phyloP scores from a whole-genome alignment of 2,329 filamentous ascomycete genomes.

The Hypoxylon sp. region DNA sequence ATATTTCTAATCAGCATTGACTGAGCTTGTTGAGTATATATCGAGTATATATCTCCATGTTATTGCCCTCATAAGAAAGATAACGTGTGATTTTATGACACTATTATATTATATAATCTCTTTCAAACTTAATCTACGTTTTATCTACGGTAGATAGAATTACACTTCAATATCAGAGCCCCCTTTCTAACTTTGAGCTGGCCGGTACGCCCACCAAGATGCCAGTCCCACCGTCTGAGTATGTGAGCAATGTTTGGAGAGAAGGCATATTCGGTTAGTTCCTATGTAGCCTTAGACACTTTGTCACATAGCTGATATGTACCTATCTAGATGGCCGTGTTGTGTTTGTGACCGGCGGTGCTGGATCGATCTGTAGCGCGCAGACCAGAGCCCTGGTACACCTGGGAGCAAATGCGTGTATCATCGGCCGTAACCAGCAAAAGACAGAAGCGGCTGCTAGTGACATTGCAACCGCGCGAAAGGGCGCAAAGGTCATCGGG shows the following conservation, averaged over 20 bases:
- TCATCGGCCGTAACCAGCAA: conserved; percentile 88
- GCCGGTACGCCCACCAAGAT: conserved; percentile 61
- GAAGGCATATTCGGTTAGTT: conserved; percentile 86
- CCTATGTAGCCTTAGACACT: neutral
- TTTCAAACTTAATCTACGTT: neutral
- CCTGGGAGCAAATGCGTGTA: conserved; percentile 93
- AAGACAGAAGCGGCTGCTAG: conserved; percentile 87
- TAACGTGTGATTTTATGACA: neutral
- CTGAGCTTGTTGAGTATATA: neutral
- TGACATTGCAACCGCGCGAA: conserved; percentile 84
- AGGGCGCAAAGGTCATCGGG: conserved; percentile 87
- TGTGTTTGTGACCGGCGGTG: conserved; percentile 94
- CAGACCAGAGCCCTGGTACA: conserved; percentile 93
- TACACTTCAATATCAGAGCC: neutral
- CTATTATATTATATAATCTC: neutral
- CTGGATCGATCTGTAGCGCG: conserved; percentile 92
- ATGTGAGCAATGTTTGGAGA: conserved; percentile 86
- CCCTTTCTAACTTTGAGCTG: neutral
- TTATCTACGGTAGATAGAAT: neutral
- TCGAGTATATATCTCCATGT: neutral
- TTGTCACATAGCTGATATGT: conserved; percentile 32
- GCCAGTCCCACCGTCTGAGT: conserved; percentile 79
- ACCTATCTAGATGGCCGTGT: conserved; percentile 80
- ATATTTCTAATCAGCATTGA: conserved; percentile 4
- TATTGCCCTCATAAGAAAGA: neutral